A percentile compares a stretch with the other conserved stretches of the same genome.
phyloP scores from a whole-genome alignment of 371 early-diverging fungal genomes.

The Entomophthora muscae region DNA sequence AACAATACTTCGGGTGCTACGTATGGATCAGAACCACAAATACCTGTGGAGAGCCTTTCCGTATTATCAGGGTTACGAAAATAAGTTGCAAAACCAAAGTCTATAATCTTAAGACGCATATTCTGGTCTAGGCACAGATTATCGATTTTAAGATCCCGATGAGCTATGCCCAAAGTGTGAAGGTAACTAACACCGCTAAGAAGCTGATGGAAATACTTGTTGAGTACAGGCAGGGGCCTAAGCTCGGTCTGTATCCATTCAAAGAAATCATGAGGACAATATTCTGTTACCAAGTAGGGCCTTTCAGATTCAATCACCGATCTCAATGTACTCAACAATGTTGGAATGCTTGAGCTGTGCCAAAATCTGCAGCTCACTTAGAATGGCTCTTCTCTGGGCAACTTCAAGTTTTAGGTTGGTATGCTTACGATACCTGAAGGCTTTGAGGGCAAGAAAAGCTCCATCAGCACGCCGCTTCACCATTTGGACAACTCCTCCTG shows the following conservation, averaged over 20 bases:
- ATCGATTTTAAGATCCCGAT: slow-evolving; percentile 73
- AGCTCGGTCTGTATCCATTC: slow-evolving; percentile 10
- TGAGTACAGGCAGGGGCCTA: slow-evolving; percentile 32
- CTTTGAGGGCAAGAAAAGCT: background rate
- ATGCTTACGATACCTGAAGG: background rate
- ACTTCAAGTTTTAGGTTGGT: background rate
- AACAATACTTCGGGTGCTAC: slow-evolving; percentile 35
- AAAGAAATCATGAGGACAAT: slow-evolving; percentile 58
- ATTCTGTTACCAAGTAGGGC: slow-evolving; percentile 63
- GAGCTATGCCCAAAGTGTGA: slow-evolving; percentile 46
- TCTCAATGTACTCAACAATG: slow-evolving; percentile 73
- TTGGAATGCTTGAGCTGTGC: slow-evolving; percentile 14
- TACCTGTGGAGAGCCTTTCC: slow-evolving; percentile 34
- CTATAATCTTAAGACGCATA: slow-evolving; percentile 66
- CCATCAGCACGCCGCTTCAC: background rate
- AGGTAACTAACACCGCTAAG: slow-evolving; percentile 41
- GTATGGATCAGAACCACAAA: slow-evolving; percentile 36
- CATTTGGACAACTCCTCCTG: slow-evolving; percentile 4
- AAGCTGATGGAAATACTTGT: slow-evolving; percentile 40
- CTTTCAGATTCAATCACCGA: slow-evolving; percentile 37
- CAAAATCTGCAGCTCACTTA: slow-evolving; percentile 4
- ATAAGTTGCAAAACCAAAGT: slow-evolving; percentile 83
- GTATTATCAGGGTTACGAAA: slow-evolving; percentile 32
- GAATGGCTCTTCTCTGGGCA: background rate
- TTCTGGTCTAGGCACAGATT: slow-evolving; percentile 51